Evolutionary conservation across 768 basidiomycete species (phyloP).

Genomic region (Russula virescens): DNA sequence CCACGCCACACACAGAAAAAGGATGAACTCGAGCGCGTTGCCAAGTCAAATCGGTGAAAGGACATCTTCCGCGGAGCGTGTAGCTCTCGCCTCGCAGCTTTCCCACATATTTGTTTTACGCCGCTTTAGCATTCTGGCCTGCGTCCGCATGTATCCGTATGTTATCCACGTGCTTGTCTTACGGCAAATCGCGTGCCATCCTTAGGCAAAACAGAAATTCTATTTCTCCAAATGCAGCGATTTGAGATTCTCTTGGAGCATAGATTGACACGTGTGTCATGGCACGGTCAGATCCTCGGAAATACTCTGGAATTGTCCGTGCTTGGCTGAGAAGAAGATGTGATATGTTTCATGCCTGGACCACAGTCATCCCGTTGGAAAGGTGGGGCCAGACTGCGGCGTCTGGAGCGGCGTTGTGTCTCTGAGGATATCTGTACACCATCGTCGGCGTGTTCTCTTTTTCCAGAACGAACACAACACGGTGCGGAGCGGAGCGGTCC

Average conservation of each 20-base stretch:
- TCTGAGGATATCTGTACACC: slow-evolving; percentile 10
- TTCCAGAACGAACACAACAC: background rate
- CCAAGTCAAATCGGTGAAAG: slow-evolving; percentile 98
- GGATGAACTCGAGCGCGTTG: slow-evolving; percentile 99
- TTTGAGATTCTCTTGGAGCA: slow-evolving; percentile 12
- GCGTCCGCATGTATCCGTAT: slow-evolving; percentile 11
- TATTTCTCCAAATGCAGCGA: slow-evolving; percentile 5
- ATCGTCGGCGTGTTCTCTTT: background rate
- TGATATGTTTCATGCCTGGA: slow-evolving; percentile 1
- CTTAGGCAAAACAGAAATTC: slow-evolving; percentile 6
- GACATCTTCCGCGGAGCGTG: slow-evolving; percentile 13
- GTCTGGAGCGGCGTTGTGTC: slow-evolving; percentile 3
- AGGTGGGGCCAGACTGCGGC: slow-evolving; percentile 8
- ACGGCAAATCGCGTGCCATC: slow-evolving; percentile 7
- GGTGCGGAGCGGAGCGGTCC: background rate
- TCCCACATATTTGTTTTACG: slow-evolving; percentile 4
- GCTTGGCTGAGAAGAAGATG: background rate
- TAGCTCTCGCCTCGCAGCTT: background rate
- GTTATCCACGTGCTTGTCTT: slow-evolving; percentile 14
- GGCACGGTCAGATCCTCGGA: slow-evolving; percentile 11
- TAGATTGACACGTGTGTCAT: slow-evolving; percentile 13
- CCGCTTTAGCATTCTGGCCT: slow-evolving; percentile 5
- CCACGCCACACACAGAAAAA: slow-evolving; percentile 62
- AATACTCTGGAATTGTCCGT: slow-evolving; percentile 3
- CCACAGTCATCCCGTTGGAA: background rate